A percentile compares a stretch with the other conserved stretches of the same genome.
These are phyloP conservation scores for Nigrospora sphaerica DNA, from an alignment of 2,329 filamentous ascomycete species.

Conservation along the genomic window DNA sequence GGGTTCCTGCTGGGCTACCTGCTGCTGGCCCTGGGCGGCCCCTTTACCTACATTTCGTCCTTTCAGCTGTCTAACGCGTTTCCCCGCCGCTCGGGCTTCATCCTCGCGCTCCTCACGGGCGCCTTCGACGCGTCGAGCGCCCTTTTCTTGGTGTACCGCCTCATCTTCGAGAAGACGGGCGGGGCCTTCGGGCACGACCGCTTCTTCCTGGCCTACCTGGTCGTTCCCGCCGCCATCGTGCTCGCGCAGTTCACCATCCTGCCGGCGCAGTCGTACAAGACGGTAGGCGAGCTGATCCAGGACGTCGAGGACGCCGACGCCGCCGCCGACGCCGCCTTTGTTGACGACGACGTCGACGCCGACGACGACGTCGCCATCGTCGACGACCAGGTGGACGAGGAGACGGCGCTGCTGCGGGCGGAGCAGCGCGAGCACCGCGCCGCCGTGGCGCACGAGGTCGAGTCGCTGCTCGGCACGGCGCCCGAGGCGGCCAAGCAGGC, in stretches of 20 bases:
- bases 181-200: constrained; percentile 51
- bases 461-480: constrained; percentile 59
- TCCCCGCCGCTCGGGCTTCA: constrained; percentile 67
- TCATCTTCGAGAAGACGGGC: constrained; percentile 55
- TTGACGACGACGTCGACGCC: constrained; percentile 17
- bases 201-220: constrained; percentile 68
- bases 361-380: constrained; percentile 20
- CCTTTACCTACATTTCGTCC: constrained; percentile 75
- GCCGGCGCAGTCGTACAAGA: constrained; percentile 74
- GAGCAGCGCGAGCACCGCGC: constrained; percentile 54
- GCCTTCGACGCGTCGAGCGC: constrained; percentile 80
- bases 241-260: constrained; percentile 63
- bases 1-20: constrained; percentile 68
- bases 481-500: constrained; percentile 54
- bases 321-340: no score
- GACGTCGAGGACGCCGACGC: constrained; percentile 51
- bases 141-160: constrained; percentile 66
- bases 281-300: constrained; percentile 72
- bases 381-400: constrained; percentile 53
- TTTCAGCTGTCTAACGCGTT: constrained; percentile 85
- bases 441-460: constrained; percentile 62
- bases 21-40: constrained; percentile 69
- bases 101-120: constrained; percentile 71
- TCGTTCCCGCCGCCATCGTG: constrained; percentile 61
- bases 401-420: constrained; percentile 46